These are phyloP conservation scores for Saccharomyces mikatae DNA, from an alignment of 805 yeast species.

Conservation along the genomic window DNA sequence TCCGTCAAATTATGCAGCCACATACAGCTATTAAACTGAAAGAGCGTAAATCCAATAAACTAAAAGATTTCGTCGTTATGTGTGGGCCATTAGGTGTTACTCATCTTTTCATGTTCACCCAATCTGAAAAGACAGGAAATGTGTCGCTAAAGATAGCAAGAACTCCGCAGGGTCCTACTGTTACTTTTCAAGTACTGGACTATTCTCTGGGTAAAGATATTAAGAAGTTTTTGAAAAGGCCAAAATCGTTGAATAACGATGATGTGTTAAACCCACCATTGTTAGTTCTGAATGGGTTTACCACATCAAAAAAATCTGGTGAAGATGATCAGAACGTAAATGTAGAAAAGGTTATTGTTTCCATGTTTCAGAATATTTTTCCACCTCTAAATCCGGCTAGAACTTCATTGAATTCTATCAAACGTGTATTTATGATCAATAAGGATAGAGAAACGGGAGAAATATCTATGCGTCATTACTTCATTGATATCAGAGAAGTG, in stretches of 20 bases:
- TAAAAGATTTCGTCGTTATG: slow-evolving; percentile 95
- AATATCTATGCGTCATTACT: slow-evolving; percentile 83
- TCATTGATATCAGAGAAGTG: slow-evolving; percentile 77
- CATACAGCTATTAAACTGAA: slow-evolving; percentile 85
- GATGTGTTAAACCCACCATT: slow-evolving; percentile 78
- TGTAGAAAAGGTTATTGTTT: slow-evolving; percentile 75
- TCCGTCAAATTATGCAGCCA: slow-evolving; percentile 89
- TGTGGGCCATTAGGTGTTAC: slow-evolving; percentile 93
- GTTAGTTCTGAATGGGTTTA: slow-evolving; percentile 87
- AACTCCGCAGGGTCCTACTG: slow-evolving; percentile 91
- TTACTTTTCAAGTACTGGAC: slow-evolving; percentile 67
- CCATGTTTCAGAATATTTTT: slow-evolving; percentile 90
- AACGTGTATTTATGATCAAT: slow-evolving; percentile 77
- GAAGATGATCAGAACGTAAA: slow-evolving; percentile 29
- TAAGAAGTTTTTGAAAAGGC: slow-evolving; percentile 58
- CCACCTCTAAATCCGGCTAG: slow-evolving; percentile 88
- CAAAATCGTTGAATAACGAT: slow-evolving; percentile 67
- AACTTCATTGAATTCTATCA: slow-evolving; percentile 65
- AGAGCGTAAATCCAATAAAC: slow-evolving; percentile 79
- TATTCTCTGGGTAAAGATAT: slow-evolving; percentile 83
- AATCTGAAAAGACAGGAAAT: slow-evolving; percentile 66
- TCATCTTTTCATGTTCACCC: slow-evolving; percentile 81
- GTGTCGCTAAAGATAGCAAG: slow-evolving; percentile 77
- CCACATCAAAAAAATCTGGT: slow-evolving; percentile 15
- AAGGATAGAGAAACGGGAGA: slow-evolving; percentile 61